These are phyloP conservation scores for Agaricus blazei DNA, from an alignment of 768 basidiomycete genomes.

Conservation along the genomic window DNA sequence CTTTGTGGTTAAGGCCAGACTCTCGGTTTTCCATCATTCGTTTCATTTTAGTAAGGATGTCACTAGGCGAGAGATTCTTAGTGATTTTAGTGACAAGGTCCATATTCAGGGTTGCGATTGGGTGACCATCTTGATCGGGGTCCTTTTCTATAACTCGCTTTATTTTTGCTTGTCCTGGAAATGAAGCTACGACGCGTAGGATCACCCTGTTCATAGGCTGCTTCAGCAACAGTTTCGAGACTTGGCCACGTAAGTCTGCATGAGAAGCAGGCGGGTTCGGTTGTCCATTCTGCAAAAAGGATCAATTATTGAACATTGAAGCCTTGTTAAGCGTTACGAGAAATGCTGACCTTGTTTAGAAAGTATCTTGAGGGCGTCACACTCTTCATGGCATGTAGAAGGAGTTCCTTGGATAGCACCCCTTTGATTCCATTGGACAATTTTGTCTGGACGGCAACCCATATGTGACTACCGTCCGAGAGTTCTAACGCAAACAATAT, in stretches of 20 bases:
- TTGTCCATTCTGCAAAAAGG: conserved; percentile 25
- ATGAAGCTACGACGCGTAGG: conserved; percentile 35
- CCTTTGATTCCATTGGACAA: conserved; percentile 29
- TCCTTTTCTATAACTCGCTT: conserved; percentile 34
- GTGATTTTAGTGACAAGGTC: conserved; percentile 33
- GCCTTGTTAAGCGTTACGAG: background rate
- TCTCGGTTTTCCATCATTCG: background rate
- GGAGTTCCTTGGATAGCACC: conserved; percentile 21
- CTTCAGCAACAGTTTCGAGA: conserved; percentile 18
- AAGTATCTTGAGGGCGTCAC: conserved; percentile 39
- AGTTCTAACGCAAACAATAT: conserved; percentile 34
- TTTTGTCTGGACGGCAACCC: conserved; percentile 41
- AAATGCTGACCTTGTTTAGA: conserved; percentile 29
- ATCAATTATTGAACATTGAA: background rate
- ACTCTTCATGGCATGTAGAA: conserved; percentile 34
- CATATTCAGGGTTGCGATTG: conserved; percentile 38
- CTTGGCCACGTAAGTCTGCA: conserved; percentile 24
- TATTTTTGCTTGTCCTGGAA: conserved; percentile 35
- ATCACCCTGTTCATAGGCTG: conserved; percentile 31
- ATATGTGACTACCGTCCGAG: conserved; percentile 27
- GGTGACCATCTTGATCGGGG: conserved; percentile 32
- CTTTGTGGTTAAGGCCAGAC: background rate
- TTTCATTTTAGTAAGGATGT: conserved; percentile 20
- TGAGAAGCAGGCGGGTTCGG: conserved; percentile 27
- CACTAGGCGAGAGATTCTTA: conserved; percentile 26